Evolutionary conservation across 2,329 filamentous ascomycete species (phyloP), one percentile per base, ranked within the genome.

Genomic region (Eutypa lata): DNA sequence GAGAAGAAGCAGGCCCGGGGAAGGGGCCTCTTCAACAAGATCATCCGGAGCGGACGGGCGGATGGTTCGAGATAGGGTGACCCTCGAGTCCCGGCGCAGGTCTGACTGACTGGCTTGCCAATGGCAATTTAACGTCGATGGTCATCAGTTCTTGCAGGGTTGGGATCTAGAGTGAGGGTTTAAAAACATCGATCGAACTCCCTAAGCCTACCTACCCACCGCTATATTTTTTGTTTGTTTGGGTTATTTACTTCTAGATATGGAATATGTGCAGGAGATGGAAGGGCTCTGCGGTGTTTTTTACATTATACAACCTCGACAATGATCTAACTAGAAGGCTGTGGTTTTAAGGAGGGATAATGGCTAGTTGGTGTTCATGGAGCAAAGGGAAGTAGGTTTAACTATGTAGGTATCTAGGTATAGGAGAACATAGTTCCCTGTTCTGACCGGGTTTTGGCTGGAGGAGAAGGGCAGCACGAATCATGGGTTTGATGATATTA

Each of bases 21-120:
- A 2, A 58, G 58, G 28, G 54, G 52, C 26, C 42, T 66, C 16
- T 54, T 66, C 18, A 59, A 54, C 19, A 60, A 63, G 21, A 55
- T 65, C 18, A 64, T 65, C 50, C 57, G 61, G 24, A 63, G 57
- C 33, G 57, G 60, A n/a, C 53, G 56, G 22, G 55, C 55, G 42
- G 61, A 65, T 53, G 14, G 57, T n/a, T 59, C 61, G 31, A 48
- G 53, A 44, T 61, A 56, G 22, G 24, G 33, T 13, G 19, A 45
- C 16, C 2, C 42, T 21, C n/a, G 19, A 42, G n/a, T 13, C 6
- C n/a, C 19, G 10, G 16, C 38, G 38, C 19, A 19, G 38, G 26
- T 6, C 26, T n/a, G n/a, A n/a, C n/a, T n/a, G n/a, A n/a, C n/a
- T n/a, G n/a, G n/a, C n/a, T n/a, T n/a, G n/a, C n/a, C n/a, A n/a